These are phyloP conservation scores for Colletotrichum sojae DNA, from an alignment of 2,329 filamentous ascomycete species.

Conservation along the genomic window DNA sequence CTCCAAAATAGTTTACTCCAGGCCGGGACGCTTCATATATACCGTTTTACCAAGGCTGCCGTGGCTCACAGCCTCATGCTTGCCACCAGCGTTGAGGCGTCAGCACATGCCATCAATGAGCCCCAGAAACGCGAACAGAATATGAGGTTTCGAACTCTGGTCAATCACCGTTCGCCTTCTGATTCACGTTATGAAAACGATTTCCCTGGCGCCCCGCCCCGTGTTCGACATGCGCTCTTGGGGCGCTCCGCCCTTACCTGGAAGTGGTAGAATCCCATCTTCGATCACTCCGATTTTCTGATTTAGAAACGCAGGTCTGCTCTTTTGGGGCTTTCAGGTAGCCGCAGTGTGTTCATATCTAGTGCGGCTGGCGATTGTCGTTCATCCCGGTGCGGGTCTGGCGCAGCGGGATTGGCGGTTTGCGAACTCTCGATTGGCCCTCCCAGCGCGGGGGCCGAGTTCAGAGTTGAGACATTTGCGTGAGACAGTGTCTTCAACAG, in stretches of 20 bases:
- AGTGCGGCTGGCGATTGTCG: too few species aligned
- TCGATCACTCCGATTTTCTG: not conserved
- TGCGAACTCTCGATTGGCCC: too few species aligned
- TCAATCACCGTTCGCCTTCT: not conserved
- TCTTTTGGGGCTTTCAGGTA: not conserved
- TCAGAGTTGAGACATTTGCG: too few species aligned
- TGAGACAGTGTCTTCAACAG: too few species aligned
- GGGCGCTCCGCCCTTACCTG: not conserved
- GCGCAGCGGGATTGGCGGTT: not conserved
- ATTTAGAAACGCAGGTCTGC: not conserved
- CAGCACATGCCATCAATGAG: not conserved
- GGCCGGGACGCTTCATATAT: not conserved
- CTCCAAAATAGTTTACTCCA: too few species aligned
- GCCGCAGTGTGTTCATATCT: not conserved
- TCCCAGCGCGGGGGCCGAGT: too few species aligned
- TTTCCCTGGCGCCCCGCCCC: too few species aligned
- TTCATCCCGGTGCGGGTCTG: not conserved
- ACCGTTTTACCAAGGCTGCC: not conserved
- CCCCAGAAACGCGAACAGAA: conserved; percentile 2
- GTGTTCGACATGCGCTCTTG: too few species aligned
- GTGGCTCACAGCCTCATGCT: not conserved
- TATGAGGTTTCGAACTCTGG: not conserved
- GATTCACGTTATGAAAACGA: not conserved
- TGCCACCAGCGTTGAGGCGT: rapidly evolving
- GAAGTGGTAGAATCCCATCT: not conserved